phyloP scores from a whole-genome alignment of 2,329 filamentous ascomycete genomes.

The Aspergillus fischeri region DNA sequence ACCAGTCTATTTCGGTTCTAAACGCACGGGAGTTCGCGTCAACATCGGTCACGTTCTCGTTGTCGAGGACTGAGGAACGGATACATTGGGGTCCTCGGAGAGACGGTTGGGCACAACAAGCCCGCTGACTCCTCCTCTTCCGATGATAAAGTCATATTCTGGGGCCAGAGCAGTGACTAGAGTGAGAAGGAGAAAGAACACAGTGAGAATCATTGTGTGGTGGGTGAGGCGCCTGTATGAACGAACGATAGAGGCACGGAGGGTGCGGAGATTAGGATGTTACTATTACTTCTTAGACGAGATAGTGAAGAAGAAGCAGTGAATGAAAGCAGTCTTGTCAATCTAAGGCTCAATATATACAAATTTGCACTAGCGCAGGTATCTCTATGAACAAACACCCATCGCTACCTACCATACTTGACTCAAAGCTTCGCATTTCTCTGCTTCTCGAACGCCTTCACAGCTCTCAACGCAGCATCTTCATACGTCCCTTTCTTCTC shows the following conservation, averaged over 20 bases:
- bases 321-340: neutral
- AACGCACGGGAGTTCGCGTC: constrained; percentile 26
- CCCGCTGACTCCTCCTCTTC: constrained; percentile 36
- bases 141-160: constrained; percentile 32
- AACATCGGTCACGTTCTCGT: constrained; percentile 25
- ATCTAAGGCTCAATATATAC: neutral
- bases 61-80: constrained; percentile 27
- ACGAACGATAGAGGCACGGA: no score
- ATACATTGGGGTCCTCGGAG: constrained; percentile 25
- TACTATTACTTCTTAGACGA: neutral
- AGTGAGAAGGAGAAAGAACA: no score
- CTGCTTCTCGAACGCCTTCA: constrained; percentile 49
- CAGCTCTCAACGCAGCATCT: constrained; percentile 44
- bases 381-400: neutral
- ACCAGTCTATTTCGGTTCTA: constrained; percentile 40
- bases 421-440: constrained; percentile 28
- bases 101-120: constrained; percentile 34
- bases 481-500: constrained; percentile 43
- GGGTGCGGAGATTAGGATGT: no score
- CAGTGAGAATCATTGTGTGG: no score
- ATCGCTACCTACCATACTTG: no score
- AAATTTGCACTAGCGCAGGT: neutral
- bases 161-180: neutral
- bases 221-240: no score
- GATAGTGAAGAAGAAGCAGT: neutral